phyloP scores from a whole-genome alignment of 2,329 filamentous ascomycete species.

The Elsinoe necatrix region DNA sequence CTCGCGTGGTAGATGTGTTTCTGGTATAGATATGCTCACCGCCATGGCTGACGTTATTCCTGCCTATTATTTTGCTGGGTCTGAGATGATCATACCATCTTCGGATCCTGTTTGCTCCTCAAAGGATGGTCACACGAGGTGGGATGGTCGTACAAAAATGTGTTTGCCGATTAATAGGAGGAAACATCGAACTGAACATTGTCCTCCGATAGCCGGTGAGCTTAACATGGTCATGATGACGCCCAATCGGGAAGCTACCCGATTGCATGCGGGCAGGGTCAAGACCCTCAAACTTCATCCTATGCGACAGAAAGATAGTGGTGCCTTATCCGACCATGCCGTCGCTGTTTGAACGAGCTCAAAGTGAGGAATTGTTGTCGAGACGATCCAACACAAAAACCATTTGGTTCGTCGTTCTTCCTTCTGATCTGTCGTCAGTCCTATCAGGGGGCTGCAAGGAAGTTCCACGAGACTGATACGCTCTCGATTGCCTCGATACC shows the following conservation, averaged over 20 bases:
- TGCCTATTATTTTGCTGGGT: background rate
- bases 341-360: background rate
- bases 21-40: constrained; percentile 10
- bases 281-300: background rate
- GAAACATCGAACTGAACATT: background rate
- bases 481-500: background rate
- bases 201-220: constrained; percentile 6
- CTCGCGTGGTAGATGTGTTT: constrained; percentile 17
- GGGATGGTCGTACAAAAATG: background rate
- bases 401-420: background rate
- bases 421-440: background rate
- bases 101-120: constrained; percentile 5
- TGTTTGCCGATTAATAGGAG: background rate
- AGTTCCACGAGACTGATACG: background rate
- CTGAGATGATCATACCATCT: background rate
- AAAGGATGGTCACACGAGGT: background rate
- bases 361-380: background rate
- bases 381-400: too few species aligned
- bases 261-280: background rate
- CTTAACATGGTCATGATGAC: background rate
- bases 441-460: background rate
- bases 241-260: constrained; percentile 7
- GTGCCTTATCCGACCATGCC: background rate
- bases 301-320: background rate
- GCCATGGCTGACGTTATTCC: background rate